Evolutionary conservation across 176 grass and related monocot species (phyloP).

Genomic region (Oryza meyeriana): DNA sequence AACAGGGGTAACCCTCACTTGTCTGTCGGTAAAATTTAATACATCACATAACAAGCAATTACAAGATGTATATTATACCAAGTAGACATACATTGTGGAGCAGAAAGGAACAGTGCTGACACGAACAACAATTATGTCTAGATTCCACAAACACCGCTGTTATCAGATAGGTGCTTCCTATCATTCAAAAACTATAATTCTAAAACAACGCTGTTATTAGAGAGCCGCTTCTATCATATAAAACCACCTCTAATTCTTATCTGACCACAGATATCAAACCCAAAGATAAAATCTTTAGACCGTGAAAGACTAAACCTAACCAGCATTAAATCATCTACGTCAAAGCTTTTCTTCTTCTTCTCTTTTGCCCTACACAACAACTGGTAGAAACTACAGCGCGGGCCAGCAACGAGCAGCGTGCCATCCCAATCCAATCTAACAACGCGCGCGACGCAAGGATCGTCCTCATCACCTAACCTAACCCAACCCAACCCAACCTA

Average conservation of each 20-base stretch:
- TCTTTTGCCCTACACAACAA: background rate
- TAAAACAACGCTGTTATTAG: background rate
- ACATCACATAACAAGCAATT: background rate
- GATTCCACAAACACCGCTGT: background rate
- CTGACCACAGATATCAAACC: background rate
- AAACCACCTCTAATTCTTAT: background rate
- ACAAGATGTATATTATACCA: background rate
- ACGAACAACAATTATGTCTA: background rate
- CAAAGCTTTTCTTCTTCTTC: background rate
- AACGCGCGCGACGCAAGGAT: background rate
- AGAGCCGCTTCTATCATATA: background rate
- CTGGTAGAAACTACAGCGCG: background rate
- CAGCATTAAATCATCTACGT: slow-evolving; percentile 18
- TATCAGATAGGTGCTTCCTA: background rate
- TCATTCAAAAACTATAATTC: background rate
- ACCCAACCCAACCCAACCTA: background rate
- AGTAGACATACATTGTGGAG: background rate
- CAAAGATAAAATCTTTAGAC: background rate
- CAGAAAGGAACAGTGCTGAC: background rate
- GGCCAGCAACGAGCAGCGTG: background rate
- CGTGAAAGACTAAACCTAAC: background rate
- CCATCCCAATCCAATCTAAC: background rate
- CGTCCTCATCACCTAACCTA: background rate
- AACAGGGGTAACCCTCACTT: background rate
- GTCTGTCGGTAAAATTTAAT: background rate